These are phyloP conservation scores for Phytophthora pisi DNA, from an alignment of 352 stramenopile species.

Conservation along the genomic window DNA sequence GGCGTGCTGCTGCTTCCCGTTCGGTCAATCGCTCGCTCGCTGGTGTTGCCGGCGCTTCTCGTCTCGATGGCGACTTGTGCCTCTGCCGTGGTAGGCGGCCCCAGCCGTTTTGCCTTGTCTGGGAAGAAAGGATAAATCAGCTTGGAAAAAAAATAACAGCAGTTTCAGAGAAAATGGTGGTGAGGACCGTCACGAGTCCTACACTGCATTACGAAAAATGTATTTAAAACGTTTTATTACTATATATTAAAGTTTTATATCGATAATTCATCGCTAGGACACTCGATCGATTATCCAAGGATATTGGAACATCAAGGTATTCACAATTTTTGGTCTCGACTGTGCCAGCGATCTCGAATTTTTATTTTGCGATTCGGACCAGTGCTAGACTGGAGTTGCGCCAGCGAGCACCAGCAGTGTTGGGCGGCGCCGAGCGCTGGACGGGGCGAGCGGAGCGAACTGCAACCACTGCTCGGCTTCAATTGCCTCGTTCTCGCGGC, in stretches of 20 bases:
- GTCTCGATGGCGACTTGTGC: neutral
- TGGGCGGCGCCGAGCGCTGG: slow-evolving; percentile 6
- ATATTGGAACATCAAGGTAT: no score
- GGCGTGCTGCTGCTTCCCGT: neutral
- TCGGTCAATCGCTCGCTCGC: neutral
- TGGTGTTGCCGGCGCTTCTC: neutral
- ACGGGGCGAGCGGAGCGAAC: neutral
- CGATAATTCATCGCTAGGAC: no score
- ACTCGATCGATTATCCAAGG: no score
- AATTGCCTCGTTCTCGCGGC: neutral
- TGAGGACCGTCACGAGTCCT: neutral
- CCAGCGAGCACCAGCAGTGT: slow-evolving; percentile 9
- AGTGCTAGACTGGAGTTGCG: neutral
- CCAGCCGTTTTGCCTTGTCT: slow-evolving; percentile 1
- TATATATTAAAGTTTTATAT: no score
- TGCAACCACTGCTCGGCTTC: neutral
- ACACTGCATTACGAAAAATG: no score
- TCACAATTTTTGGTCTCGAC: neutral
- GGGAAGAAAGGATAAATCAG: slow-evolving; percentile 2
- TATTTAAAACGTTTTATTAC: no score
- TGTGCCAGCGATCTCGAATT: slow-evolving; percentile 1
- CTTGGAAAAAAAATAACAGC: neutral
- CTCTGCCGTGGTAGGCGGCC: neutral
- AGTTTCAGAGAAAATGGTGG: neutral
- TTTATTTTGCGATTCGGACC: slow-evolving; percentile 16